These are phyloP conservation scores for Hippophae tibetana DNA, from an alignment of 306 rosid species.

Conservation along the genomic window DNA sequence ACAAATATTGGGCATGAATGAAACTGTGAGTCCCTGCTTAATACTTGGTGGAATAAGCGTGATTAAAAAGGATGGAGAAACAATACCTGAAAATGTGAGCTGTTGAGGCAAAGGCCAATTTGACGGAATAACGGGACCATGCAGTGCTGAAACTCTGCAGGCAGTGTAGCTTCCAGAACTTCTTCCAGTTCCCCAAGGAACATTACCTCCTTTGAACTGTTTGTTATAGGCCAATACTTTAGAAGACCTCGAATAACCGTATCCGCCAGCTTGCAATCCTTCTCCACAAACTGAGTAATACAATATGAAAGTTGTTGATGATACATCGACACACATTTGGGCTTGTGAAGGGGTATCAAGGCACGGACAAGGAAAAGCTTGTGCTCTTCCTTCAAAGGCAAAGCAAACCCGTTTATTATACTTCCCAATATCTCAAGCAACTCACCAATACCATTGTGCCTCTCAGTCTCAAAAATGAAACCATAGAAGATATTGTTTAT, in stretches of 20 bases:
- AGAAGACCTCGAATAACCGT: slow-evolving; percentile 51
- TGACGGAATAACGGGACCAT: slow-evolving; percentile 49
- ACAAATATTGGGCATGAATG: too few species aligned
- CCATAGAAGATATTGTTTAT: slow-evolving; percentile 49
- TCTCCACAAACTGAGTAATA: slow-evolving; percentile 56
- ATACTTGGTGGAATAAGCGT: background rate
- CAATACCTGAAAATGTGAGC: slow-evolving; percentile 60
- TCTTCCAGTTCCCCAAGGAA: slow-evolving; percentile 62
- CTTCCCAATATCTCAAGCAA: slow-evolving; percentile 60
- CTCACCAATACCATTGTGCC: slow-evolving; percentile 53
- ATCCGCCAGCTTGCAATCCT: slow-evolving; percentile 56
- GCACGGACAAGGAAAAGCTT: slow-evolving; percentile 53
- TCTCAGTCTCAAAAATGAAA: slow-evolving; percentile 59
- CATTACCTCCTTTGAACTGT: slow-evolving; percentile 60
- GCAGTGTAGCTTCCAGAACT: slow-evolving; percentile 49
- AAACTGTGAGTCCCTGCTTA: background rate
- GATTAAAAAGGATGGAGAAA: background rate
- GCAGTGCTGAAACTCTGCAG: slow-evolving; percentile 55
- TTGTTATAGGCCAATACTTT: slow-evolving; percentile 57
- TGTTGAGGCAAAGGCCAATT: slow-evolving; percentile 46
- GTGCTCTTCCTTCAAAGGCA: slow-evolving; percentile 70
- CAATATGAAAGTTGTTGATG: slow-evolving; percentile 58
- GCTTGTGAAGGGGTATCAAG: slow-evolving; percentile 61
- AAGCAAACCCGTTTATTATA: slow-evolving; percentile 53
- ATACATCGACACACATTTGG: slow-evolving; percentile 46